A percentile compares a stretch with the other conserved stretches of the same genome.
These are phyloP conservation scores for Ophiostoma quercus DNA, from an alignment of 2,329 filamentous ascomycete genomes.

Conservation along the genomic window DNA sequence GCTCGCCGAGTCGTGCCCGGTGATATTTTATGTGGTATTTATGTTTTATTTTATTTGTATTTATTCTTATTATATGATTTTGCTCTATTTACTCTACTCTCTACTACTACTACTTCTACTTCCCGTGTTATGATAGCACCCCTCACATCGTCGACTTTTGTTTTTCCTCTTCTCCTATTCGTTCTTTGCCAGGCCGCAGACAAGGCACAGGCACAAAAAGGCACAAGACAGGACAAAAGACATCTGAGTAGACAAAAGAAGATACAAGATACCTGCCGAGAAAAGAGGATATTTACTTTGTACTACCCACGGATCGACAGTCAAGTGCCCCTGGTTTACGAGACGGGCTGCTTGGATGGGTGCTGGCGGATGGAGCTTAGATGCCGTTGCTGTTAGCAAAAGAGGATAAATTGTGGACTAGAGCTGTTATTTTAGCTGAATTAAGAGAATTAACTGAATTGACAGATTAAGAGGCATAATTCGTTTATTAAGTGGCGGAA, in stretches of 20 bases:
- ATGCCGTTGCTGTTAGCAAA: background rate
- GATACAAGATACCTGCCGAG: background rate
- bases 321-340: background rate
- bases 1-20: background rate
- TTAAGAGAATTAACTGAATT: background rate
- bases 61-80: background rate
- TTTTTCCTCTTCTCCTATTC: slow-evolving; percentile 6
- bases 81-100: no score
- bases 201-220: no score
- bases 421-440: background rate
- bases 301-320: background rate
- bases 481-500: background rate
- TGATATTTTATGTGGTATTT: background rate
- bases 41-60: background rate
- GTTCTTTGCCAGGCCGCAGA: background rate
- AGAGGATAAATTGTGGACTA: background rate
- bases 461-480: background rate
- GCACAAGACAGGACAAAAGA: no score
- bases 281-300: background rate
- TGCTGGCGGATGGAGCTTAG: background rate
- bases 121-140: background rate
- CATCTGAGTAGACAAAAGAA: no score
- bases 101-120: background rate
- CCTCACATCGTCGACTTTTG: slow-evolving; percentile 5
- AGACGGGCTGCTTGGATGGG: background rate